Evolutionary conservation across 2,329 filamentous ascomycete genomes (phyloP), one percentile per base, ranked within the genome.

Genomic region (Stagonosporopsis tanaceti): DNA sequence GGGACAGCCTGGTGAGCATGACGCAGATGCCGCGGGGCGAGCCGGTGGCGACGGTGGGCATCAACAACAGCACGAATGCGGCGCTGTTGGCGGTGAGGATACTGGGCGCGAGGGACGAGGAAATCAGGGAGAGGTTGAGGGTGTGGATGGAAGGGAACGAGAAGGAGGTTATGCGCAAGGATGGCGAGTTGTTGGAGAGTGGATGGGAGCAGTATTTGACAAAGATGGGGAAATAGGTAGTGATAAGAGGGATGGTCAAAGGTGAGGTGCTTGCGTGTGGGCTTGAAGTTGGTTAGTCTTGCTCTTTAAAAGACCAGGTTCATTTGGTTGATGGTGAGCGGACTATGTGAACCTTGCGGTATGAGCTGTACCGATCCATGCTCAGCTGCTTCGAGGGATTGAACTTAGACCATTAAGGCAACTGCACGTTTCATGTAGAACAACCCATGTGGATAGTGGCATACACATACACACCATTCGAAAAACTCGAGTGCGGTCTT

Each of bases 161-260:
- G 71, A 78, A 81, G 53, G 86, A 89, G 67, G 89, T 92, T 2
- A 74, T 85, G 60, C 81, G 77, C 25, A 91, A 91, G 78, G 88
- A 87, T 37, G 76, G 72, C 22, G 81, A 74, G 67, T 69, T 92
- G 61, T 73, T 82, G 59, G 81, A 85, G 50, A 75, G 84, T 38
- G 87, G 87, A 0, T 85, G 81, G 70, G 76, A 84, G 63, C 77
- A 76, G 40, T 89, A 89, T 72, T 70, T 87, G 34, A 66, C 68
- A 57, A 53, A 59, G 1, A 77, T 77, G 75, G 70, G 70, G 1
- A 76, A 76, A 56, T 75, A 69, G 60, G 37, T 14, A 25, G 11
- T 30, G 22, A 28, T 11, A 14, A 25, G 2, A 9, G 17, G 4
- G 35, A 14, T 1, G 27, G 1, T 8, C 11, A 15, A 32, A 15